These are phyloP conservation scores for Rhododendron ferrugineum DNA, from an alignment of 148 eudicot species.

Conservation along the genomic window DNA sequence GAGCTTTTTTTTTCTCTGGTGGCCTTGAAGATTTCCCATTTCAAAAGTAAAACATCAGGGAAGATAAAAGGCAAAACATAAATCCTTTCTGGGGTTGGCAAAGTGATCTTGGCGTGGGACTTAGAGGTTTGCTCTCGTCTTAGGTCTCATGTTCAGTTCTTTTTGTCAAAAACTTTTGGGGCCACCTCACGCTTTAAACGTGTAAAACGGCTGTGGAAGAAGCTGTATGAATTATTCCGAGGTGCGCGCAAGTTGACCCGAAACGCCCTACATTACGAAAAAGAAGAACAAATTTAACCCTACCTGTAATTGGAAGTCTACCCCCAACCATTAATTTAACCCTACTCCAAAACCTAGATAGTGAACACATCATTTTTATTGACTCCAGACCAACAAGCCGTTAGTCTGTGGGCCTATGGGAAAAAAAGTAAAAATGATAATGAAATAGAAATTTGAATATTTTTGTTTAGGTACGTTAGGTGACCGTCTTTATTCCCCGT, in stretches of 20 bases:
- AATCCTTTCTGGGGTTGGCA: not conserved
- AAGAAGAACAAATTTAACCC: not conserved
- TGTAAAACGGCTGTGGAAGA: no score
- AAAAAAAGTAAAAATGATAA: not conserved
- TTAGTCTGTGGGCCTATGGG: not conserved
- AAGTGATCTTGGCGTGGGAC: not conserved
- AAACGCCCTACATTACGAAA: no score
- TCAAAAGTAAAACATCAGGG: not conserved
- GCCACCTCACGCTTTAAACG: no score
- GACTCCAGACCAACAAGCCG: not conserved
- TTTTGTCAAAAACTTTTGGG: no score
- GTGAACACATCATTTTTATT: not conserved
- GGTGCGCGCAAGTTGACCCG: no score
- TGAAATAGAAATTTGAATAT: not conserved
- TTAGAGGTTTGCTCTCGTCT: no score
- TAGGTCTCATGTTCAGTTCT: no score
- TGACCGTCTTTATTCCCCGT: not conserved
- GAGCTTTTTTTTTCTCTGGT: not conserved
- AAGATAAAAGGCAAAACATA: not conserved
- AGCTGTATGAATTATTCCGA: no score
- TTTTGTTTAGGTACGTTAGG: slow-evolving; percentile 5
- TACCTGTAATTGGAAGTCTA: not conserved
- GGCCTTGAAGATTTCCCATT: not conserved
- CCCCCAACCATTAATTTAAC: not conserved
- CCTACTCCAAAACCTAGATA: not conserved